These are phyloP conservation scores for Filobasidium uniguttulatum DNA, from an alignment of 1,284 basidiomycete species.

Conservation along the genomic window DNA sequence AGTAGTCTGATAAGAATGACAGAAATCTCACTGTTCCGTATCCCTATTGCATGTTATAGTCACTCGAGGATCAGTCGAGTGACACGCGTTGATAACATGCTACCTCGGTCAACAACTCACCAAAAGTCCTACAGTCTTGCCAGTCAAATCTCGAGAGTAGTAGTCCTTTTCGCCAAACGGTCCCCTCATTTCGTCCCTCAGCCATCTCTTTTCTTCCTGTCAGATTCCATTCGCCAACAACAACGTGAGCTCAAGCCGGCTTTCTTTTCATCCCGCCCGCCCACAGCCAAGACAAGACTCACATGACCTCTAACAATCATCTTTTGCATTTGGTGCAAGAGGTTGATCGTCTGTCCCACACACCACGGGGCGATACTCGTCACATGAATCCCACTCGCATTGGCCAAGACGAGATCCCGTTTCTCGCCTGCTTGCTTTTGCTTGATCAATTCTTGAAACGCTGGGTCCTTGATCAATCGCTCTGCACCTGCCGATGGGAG, in stretches of 20 bases:
- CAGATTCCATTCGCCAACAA: neutral
- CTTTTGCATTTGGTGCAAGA: conserved; percentile 26
- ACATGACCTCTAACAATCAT: conserved; percentile 25
- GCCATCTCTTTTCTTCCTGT: conserved; percentile 23
- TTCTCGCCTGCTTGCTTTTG: neutral
- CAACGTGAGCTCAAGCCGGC: neutral
- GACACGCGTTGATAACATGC: too few species aligned
- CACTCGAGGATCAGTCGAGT: too few species aligned
- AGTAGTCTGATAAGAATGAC: too few species aligned
- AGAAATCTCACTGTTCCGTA: conserved; percentile 15
- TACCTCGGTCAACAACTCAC: conserved; percentile 16
- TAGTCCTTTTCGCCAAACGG: conserved; percentile 18
- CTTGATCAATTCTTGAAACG: neutral
- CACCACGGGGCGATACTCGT: conserved; percentile 32
- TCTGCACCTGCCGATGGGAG: neutral
- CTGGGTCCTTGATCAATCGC: neutral
- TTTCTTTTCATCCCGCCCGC: too few species aligned
- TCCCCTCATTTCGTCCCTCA: conserved; percentile 20
- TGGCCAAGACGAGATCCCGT: conserved; percentile 4
- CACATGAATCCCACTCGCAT: conserved; percentile 31
- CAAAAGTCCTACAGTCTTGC: conserved; percentile 29
- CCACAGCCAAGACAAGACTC: conserved; percentile 14
- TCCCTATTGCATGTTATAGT: conserved; percentile 2
- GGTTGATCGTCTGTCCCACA: conserved; percentile 23
- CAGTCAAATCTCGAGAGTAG: conserved; percentile 20